Percentiles rank a stretch among this genome's conserved stretches.
These are phyloP conservation scores for Megacollybia platyphylla DNA, from an alignment of 1,284 basidiomycete genomes.

Conservation along the genomic window DNA sequence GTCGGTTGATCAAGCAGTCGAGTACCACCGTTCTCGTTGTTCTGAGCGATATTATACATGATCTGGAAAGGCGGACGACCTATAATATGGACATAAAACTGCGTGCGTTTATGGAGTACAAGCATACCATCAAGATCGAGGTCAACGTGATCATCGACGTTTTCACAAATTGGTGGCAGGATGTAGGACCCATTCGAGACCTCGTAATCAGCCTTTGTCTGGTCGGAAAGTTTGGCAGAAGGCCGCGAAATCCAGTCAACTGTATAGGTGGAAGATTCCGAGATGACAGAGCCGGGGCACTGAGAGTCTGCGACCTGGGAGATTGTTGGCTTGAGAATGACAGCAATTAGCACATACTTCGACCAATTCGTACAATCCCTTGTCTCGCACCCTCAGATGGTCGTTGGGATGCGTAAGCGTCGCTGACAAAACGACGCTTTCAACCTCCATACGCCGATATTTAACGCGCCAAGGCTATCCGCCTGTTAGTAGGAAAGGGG, in stretches of 20 bases:
- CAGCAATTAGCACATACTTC: conserved; percentile 30
- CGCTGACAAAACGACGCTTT: conserved; percentile 28
- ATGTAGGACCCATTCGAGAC: conserved; percentile 56
- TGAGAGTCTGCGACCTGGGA: conserved; percentile 69
- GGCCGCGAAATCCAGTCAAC: conserved; percentile 75
- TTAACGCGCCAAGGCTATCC: conserved; percentile 74
- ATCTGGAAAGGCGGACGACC: conserved; percentile 82
- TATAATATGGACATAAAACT: conserved; percentile 12
- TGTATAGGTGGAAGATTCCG: conserved; percentile 48
- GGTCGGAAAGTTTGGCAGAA: conserved; percentile 41
- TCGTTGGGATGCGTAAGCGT: conserved; percentile 58
- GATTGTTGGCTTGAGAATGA: background rate
- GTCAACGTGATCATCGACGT: conserved; percentile 67
- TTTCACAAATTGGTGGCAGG: conserved; percentile 72
- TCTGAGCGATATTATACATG: conserved; percentile 65
- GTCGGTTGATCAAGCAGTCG: conserved; percentile 58
- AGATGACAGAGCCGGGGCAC: conserved; percentile 67
- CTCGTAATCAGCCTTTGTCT: conserved; percentile 41
- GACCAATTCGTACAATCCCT: conserved; percentile 68
- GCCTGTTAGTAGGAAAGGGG: conserved; percentile 4
- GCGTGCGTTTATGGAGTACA: background rate
- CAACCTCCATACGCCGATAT: conserved; percentile 50
- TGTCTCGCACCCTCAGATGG: conserved; percentile 51
- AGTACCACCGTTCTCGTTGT: conserved; percentile 45
- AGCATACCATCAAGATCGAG: conserved; percentile 62